Evolutionary conservation across 805 yeast genomes (phyloP), one percentile per base, ranked within the genome.

Genomic region (Candida schatavii): DNA sequence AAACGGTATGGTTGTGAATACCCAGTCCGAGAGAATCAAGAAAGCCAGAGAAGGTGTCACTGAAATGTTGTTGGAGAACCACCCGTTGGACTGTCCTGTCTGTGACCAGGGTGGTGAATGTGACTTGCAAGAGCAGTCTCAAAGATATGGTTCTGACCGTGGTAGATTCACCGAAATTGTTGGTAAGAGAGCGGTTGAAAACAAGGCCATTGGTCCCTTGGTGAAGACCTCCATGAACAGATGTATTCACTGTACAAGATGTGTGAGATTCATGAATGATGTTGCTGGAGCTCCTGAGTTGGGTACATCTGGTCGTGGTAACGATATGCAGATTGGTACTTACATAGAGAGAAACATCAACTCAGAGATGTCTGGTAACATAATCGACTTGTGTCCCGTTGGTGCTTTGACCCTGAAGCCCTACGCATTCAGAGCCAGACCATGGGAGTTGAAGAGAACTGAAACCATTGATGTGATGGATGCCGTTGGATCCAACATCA

Each of bases 81-180:
- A 87, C 70, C 96, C 96, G 18, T 75, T 87, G 59, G 96, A 88
- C 70, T 87, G 95, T 68, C 96, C 95, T 19, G 84, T 87, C 42
- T 87, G 96, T 66, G 96, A 87, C 68, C 96, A 87, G 68, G 96
- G 95, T 67, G 96, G 96, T 50, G 96, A 87, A 65, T 87, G 96
- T 72, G 96, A 87, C 62, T 75, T 87, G 54, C 96, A 88, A 70
- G 96, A 88, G 60, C 96, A 87, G 71, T 74, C 88, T 15, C 70
- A 82, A 59, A 77, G 93, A 61, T 85, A 85, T 59, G 96, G 96
- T 45, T 68, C 85, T 40, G 96, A 87, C 66, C 78, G 95, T 49
- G 95, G 96, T 51, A 78, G 96, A 62, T 88, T 84, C 70, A 66
- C 74, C 47, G 96, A 87, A 64, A 77, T 86, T 42, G 72, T 78